These are phyloP conservation scores for Talaromyces sp. DNA, from an alignment of 2,329 filamentous ascomycete species.

Conservation along the genomic window DNA sequence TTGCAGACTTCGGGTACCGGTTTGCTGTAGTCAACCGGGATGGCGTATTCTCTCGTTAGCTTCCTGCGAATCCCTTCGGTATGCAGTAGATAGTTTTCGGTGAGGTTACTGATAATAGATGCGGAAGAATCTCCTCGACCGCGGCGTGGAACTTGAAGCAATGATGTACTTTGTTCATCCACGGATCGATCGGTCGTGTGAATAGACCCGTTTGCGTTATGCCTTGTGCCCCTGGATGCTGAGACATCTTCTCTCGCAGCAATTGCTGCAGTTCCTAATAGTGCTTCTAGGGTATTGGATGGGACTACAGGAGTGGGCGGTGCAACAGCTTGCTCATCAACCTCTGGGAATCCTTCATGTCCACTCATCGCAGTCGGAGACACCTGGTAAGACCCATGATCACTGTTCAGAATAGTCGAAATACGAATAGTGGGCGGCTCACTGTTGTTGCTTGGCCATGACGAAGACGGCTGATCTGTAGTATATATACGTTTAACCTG, in stretches of 20 bases:
- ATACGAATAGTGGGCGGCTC: background rate
- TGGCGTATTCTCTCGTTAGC: background rate
- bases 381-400: background rate
- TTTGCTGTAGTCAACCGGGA: constrained; percentile 15
- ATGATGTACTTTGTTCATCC: background rate
- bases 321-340: background rate
- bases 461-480: background rate
- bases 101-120: background rate
- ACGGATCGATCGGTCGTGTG: background rate
- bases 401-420: background rate
- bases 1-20: constrained; percentile 15
- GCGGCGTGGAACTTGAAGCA: constrained; percentile 1
- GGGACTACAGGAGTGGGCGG: background rate
- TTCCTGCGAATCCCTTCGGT: background rate
- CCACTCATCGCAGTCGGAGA: background rate
- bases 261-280: background rate
- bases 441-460: background rate
- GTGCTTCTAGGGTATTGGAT: background rate
- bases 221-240: background rate
- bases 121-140: background rate
- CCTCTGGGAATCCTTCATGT: background rate
- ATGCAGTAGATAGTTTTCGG: background rate
- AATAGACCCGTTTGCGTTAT: background rate
- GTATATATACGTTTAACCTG: background rate
- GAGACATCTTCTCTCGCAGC: background rate